A percentile compares a stretch with the other conserved stretches of the same genome.
Conservation (phyloP, 192 early-diverging fungal genomes). For the Backusella tuberculispora region DNA sequence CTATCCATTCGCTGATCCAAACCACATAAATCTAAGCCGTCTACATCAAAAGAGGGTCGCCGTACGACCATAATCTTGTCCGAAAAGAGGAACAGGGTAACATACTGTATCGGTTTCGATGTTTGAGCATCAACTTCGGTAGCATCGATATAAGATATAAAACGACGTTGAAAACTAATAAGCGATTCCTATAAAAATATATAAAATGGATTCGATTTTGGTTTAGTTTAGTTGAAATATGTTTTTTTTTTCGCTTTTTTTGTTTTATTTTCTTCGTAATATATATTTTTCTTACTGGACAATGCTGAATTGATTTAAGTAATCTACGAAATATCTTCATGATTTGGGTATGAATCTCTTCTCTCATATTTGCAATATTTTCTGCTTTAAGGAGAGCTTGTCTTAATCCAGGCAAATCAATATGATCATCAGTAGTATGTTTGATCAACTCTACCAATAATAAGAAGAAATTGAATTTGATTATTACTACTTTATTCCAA, state of each 20-base stretch:
- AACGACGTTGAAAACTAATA: constrained; percentile 35
- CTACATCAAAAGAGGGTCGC: constrained; percentile 28
- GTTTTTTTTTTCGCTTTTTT: neutral
- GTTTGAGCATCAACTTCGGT: constrained; percentile 32
- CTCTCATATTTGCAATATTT: constrained; percentile 40
- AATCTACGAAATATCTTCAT: constrained; percentile 41
- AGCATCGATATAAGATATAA: constrained; percentile 36
- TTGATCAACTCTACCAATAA: constrained; percentile 26
- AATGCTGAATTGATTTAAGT: constrained; percentile 32
- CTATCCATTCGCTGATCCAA: constrained; percentile 19
- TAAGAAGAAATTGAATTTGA: neutral
- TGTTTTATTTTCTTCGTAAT: neutral
- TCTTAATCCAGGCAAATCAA: constrained; percentile 25
- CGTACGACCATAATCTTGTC: constrained; percentile 40
- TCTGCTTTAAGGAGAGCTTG: constrained; percentile 29
- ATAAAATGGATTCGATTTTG: neutral
- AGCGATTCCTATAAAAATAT: constrained; percentile 27
- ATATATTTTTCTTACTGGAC: constrained; percentile 31
- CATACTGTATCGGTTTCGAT: constrained; percentile 25
- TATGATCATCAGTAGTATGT: constrained; percentile 26
- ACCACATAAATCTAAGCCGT: constrained; percentile 39
- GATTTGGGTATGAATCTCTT: constrained; percentile 38
- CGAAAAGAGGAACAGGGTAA: constrained; percentile 40
- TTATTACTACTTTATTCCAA: neutral
- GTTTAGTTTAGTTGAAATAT: neutral